phyloP scores from a whole-genome alignment of 306 rosid species.

The Ammopiptanthus mongolicus region DNA sequence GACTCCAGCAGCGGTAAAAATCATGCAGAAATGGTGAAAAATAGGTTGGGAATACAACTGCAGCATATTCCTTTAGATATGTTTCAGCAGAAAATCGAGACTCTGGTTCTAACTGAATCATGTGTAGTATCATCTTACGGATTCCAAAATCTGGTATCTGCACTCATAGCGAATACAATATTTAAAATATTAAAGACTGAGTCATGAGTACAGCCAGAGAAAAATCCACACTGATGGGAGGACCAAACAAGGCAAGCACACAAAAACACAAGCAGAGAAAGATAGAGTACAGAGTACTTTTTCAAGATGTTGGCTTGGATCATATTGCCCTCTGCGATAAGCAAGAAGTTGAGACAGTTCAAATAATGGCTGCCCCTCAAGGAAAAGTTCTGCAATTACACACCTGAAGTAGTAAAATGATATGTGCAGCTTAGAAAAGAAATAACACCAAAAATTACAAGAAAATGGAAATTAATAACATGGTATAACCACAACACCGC shows the following conservation, averaged over 20 bases:
- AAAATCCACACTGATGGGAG: slow-evolving; percentile 1
- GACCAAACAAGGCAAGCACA: background rate
- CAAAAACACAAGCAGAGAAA: background rate
- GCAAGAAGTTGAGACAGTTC: slow-evolving; percentile 96
- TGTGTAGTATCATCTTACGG: slow-evolving; percentile 89
- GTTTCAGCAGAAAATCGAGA: slow-evolving; percentile 78
- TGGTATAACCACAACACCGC: background rate
- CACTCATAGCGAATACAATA: slow-evolving; percentile 25
- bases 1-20: slow-evolving; percentile 88
- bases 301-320: slow-evolving; percentile 91
- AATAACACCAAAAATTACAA: background rate
- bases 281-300: slow-evolving; percentile 61
- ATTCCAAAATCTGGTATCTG: slow-evolving; percentile 93
- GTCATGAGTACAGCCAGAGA: background rate
- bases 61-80: slow-evolving; percentile 75
- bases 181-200: background rate
- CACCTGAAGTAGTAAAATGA: slow-evolving; percentile 55
- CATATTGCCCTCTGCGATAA: slow-evolving; percentile 97
- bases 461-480: background rate
- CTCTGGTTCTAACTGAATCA: slow-evolving; percentile 94
- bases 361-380: slow-evolving; percentile 93
- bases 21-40: slow-evolving; percentile 91
- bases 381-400: slow-evolving; percentile 98
- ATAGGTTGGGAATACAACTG: slow-evolving; percentile 75
- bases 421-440: slow-evolving; percentile 19